phyloP scores from a whole-genome alignment of 2,329 filamentous ascomycete species.

The Aschersonia sp. region DNA sequence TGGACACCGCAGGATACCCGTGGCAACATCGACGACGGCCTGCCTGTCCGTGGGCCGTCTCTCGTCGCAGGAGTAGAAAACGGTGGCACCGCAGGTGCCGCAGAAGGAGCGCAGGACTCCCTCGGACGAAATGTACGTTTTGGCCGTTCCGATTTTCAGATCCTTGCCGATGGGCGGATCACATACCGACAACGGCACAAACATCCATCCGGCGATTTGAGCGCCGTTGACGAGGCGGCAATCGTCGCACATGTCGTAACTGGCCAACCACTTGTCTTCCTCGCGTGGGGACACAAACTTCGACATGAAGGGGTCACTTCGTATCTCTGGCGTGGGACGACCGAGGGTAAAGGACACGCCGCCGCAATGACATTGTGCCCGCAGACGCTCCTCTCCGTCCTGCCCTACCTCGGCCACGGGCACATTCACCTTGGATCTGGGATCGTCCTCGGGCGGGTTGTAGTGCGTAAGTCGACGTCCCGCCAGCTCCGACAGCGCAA shows the following conservation, averaged over 20 bases:
- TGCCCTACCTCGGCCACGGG: constrained; percentile 15
- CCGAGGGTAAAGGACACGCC: constrained; percentile 31
- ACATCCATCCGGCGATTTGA: constrained; percentile 27
- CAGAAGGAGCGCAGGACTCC: constrained; percentile 28
- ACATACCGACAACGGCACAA: constrained; percentile 21
- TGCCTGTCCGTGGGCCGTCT: constrained; percentile 14
- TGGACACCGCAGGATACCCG: constrained; percentile 27
- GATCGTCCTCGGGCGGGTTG: constrained; percentile 19
- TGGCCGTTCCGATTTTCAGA: constrained; percentile 27
- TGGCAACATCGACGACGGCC: constrained; percentile 25
- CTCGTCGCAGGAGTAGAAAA: constrained; percentile 18
- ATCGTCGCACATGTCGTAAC: constrained; percentile 27
- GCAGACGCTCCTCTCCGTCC: constrained; percentile 23
- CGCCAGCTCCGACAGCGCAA: constrained; percentile 18
- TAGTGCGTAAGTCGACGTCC: constrained; percentile 16
- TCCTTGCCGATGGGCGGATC: constrained; percentile 21
- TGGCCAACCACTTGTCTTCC: constrained; percentile 25
- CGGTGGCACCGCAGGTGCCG: constrained; percentile 28
- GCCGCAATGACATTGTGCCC: constrained; percentile 29
- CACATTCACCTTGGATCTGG: constrained; percentile 12
- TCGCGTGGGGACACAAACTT: constrained; percentile 21
- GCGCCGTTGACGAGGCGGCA: constrained; percentile 27
- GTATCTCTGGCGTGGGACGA: constrained; percentile 19
- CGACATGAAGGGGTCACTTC: constrained; percentile 14
- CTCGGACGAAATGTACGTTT: constrained; percentile 24